Evolutionary conservation across 2,329 filamentous ascomycete species (phyloP), one percentile per base, ranked within the genome.

Genomic region (Fusarium sacchari): DNA sequence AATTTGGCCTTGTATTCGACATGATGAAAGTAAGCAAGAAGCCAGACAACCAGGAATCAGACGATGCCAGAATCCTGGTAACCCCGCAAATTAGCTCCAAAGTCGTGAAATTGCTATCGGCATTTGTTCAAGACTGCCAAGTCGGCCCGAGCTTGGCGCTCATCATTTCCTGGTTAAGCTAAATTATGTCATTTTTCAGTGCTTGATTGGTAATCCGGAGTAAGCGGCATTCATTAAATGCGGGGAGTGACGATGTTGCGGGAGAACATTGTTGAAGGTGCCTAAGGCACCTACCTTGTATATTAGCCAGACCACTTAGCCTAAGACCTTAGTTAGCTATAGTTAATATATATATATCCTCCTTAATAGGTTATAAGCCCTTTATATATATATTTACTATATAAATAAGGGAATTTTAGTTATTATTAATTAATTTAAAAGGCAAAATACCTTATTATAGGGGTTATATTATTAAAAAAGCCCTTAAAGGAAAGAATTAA

Each of bases 1-100:
- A 50, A 13, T 5, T 14, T 6, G 8, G 18, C 0, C 0, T 18
- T 32, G 2, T 34, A 34, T 24, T 24, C 24, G 3, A 24, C 47
- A 24, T 50, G 6, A 20, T 50, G 12, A 20, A 6, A 14, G 20
- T 8, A 14, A 20, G 12, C 30, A 52, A 9, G 13, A 52, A 15
- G 3, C 1, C 7, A 2, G n/a, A 24, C 9, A 6, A 22, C 30
- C 11, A 13, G 30, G 13, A 36, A 52, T 52, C n/a, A 22, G 49
- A 61, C 24, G 6, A n/a, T 55, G 15, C 6, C 24, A 28, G n/a
- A 28, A 55, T 55, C 34, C 18, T 28, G 50, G 20, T n/a, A 40
- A 40, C 50, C 50, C 50, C 50, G 50, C 50, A 40, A n/a, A 28
- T n/a, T 55, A 28, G 50, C 20, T 28, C 24, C 18, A 3, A 4